Evolutionary conservation across 2,329 filamentous ascomycete genomes (phyloP), one percentile per base, ranked within the genome.

Genomic region (Epichloe scottii): DNA sequence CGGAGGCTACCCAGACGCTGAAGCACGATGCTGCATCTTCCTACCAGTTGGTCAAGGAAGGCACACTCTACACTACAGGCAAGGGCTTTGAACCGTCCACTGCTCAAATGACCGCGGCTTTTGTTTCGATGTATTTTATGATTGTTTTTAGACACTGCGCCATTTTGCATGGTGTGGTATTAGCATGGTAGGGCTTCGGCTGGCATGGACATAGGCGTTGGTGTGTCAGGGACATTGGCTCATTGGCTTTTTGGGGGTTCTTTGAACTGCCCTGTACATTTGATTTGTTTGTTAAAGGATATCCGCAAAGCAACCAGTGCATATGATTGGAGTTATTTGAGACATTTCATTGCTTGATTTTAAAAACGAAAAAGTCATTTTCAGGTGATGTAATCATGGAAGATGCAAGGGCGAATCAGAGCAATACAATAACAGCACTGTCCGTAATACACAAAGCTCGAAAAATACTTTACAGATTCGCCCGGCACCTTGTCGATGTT

Each of bases 141-240:
- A 52, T 26, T 26, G 51, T 53, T 58, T 53, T 47, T 46, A 57
- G 51, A 50, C 55, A 54, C 57, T 56, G n/a, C 47, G 49, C 30
- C 23, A 42, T 37, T 35, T 33, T 17, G 54, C 57, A 56, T 55
- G 60, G 57, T 61, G 17, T 23, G 17, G 23, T 19, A 33, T 21
- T 30, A 46, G 57, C 54, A 65, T 57, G 48, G 58, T 61, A 61
- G 59, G 60, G 51, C 54, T 56, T 43, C 41, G 62, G 17, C 11
- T 44, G 33, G 33, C 40, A 49, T 43, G 30, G 48, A 41, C 30
- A 19, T 15, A 7, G 46, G 64, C 64, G 63, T 65, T 60, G 57
- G 56, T 53, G 57, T 58, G 51, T 57, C 37, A 49, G 50, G 51
- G 17, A 37, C 41, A 52, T n/a, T 50, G 39, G 45, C 37, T 39